A percentile compares a stretch with the other conserved stretches of the same genome.
These are phyloP conservation scores for Tulasnella sp. DNA, from an alignment of 768 basidiomycete species.

Conservation along the genomic window DNA sequence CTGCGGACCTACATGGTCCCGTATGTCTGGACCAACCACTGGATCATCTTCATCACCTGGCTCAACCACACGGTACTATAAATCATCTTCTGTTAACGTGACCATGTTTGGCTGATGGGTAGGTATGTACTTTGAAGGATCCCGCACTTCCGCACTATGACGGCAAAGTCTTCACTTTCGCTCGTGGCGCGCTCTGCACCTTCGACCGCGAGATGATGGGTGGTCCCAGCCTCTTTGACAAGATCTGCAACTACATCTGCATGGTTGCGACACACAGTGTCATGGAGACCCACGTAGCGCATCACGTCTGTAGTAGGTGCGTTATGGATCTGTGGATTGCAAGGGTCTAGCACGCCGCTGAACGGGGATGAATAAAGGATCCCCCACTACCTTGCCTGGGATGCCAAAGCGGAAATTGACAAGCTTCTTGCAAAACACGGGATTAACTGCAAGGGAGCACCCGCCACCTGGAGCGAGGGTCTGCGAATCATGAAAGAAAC, in stretches of 20 bases:
- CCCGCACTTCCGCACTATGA: conserved; percentile 94
- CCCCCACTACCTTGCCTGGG: conserved; percentile 93
- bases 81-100: too few relatives aligned
- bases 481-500: conserved; percentile 68
- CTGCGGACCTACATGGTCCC: conserved; percentile 78
- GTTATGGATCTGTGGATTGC: too few relatives aligned
- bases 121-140: too few relatives aligned
- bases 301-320: conserved; percentile 77
- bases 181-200: conserved; percentile 85
- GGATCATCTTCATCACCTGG: conserved; percentile 95
- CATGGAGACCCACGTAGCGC: conserved; percentile 84
- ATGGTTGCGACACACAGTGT: conserved; percentile 81
- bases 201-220: conserved; percentile 75
- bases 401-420: conserved; percentile 77
- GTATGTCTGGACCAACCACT: conserved; percentile 89
- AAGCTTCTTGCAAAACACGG: conserved; percentile 54
- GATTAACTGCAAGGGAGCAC: conserved; percentile 54
- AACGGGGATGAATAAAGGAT: conserved; percentile 36
- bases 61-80: conserved; percentile 82
- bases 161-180: conserved; percentile 78
- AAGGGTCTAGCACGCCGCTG: too few relatives aligned
- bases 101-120: too few relatives aligned
- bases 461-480: conserved; percentile 70
- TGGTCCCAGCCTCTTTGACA: conserved; percentile 45
- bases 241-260: conserved; percentile 75